These are phyloP conservation scores for Diaporthe vexans DNA, from an alignment of 2,329 filamentous ascomycete genomes.

Conservation along the genomic window DNA sequence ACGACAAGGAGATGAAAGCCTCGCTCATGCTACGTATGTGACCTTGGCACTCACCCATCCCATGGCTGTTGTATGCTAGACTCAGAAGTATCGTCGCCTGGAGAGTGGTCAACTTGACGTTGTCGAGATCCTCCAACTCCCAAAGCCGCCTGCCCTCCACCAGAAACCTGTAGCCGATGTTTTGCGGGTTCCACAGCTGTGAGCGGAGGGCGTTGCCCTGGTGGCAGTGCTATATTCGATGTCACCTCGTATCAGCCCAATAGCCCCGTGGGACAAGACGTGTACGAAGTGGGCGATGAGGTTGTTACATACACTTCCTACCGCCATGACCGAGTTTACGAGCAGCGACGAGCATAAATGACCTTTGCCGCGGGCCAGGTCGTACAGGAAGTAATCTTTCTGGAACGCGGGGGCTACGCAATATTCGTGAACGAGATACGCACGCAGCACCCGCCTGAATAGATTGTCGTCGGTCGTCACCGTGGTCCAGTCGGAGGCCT, in stretches of 20 bases:
- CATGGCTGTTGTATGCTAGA: constrained; percentile 17
- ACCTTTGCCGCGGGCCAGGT: constrained; percentile 6
- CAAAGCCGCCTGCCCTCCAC: constrained; percentile 3
- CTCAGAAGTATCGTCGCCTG: constrained; percentile 13
- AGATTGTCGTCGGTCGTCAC: constrained; percentile 11
- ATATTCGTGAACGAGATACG: not conserved
- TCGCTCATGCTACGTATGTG: not conserved
- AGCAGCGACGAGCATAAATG: constrained; percentile 2
- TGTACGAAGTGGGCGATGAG: not conserved
- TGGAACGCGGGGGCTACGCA: constrained; percentile 8
- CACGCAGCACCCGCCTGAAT: not conserved
- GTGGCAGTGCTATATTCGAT: not conserved
- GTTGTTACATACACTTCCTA: not conserved
- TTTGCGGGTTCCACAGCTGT: constrained; percentile 11
- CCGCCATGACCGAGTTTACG: constrained; percentile 12
- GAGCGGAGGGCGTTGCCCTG: not conserved
- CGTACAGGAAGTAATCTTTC: constrained; percentile 16
- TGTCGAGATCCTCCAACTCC: constrained; percentile 11
- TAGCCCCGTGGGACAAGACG: not conserved
- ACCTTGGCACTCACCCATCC: constrained; percentile 1
- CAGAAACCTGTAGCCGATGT: constrained; percentile 12
- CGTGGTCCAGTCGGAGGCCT: not conserved
- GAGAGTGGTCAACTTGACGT: not conserved
- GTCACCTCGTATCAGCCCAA: not conserved
- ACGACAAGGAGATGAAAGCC: not conserved